Conservation (phyloP, 2,329 filamentous ascomycete genomes). For the Sordariomycetes sp. region DNA sequence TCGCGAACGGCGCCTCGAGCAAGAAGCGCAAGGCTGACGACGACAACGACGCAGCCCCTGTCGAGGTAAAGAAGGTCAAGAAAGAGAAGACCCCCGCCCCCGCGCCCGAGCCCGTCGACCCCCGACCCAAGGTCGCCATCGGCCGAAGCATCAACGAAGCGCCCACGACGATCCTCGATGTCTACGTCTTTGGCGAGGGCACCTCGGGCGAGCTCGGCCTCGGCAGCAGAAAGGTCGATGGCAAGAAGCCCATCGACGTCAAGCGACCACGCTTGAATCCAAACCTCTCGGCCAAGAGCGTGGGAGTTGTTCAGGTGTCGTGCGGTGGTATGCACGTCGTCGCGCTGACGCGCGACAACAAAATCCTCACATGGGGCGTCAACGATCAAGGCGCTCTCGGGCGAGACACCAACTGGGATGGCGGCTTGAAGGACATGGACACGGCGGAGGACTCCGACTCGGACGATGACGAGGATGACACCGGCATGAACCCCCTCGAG, state of each 20-base stretch:
- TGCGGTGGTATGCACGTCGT: conserved; percentile 71
- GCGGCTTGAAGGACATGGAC: conserved; percentile 49
- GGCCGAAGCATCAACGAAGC: conserved; percentile 64
- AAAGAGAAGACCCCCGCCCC: conserved; percentile 12
- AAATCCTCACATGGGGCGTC: conserved; percentile 73
- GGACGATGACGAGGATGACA: conserved; percentile 50
- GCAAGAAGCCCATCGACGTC: conserved; percentile 57
- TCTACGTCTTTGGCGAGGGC: conserved; percentile 76
- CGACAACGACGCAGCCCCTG: not conserved
- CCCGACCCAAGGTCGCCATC: conserved; percentile 32
- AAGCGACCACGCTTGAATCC: conserved; percentile 80
- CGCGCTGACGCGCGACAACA: conserved; percentile 65
- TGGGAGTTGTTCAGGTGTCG: conserved; percentile 68
- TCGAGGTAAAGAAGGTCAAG: conserved; percentile 3
- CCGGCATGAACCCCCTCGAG: conserved; percentile 63
- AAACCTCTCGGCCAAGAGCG: conserved; percentile 46
- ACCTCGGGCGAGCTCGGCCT: conserved; percentile 76
- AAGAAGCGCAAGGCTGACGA: conserved; percentile 9
- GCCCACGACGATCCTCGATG: conserved; percentile 55
- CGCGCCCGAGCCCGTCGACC: conserved; percentile 18
- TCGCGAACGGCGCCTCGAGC: conserved; percentile 9
- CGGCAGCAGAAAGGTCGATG: conserved; percentile 54
- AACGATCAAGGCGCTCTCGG: conserved; percentile 72
- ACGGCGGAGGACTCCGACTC: conserved; percentile 38
- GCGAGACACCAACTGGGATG: conserved; percentile 56